Evolutionary conservation across 2,329 filamentous ascomycete genomes (phyloP).

Genomic region (Epichloe elymi): DNA sequence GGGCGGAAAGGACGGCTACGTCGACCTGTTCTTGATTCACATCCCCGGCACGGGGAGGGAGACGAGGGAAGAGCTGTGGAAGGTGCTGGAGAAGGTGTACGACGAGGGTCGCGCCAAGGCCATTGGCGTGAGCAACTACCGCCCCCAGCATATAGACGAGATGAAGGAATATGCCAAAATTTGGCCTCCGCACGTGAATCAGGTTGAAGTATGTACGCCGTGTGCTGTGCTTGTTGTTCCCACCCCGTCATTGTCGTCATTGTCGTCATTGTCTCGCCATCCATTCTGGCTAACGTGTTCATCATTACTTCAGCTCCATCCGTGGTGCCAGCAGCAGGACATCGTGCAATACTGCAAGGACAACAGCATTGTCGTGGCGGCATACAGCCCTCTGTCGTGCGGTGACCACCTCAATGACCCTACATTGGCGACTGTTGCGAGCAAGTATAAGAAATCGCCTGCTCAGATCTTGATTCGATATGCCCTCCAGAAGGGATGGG

Average conservation of each 20-base stretch:
- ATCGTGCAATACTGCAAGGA: constrained; percentile 52
- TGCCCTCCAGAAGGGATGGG: constrained; percentile 55
- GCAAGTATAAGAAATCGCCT: constrained; percentile 45
- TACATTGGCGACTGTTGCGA: constrained; percentile 40
- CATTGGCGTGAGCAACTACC: constrained; percentile 65
- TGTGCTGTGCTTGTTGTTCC: background rate
- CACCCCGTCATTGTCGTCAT: background rate
- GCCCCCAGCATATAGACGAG: constrained; percentile 54
- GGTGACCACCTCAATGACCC: constrained; percentile 33
- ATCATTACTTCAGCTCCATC: constrained; percentile 42
- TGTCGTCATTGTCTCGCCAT: background rate
- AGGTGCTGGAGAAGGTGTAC: constrained; percentile 48
- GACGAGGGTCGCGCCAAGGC: constrained; percentile 45
- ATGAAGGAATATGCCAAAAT: constrained; percentile 50
- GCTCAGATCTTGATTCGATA: constrained; percentile 58
- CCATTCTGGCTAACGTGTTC: too few species aligned
- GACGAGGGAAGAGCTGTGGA: constrained; percentile 50
- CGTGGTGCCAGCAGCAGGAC: constrained; percentile 47
- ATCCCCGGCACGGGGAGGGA: constrained; percentile 41
- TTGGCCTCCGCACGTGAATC: constrained; percentile 61
- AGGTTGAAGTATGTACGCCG: constrained; percentile 47
- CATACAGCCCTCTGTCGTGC: constrained; percentile 25
- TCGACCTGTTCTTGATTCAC: constrained; percentile 61
- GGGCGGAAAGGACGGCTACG: constrained; percentile 43
- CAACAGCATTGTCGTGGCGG: constrained; percentile 49